A percentile compares a stretch with the other conserved stretches of the same genome.
These are phyloP conservation scores for Haplographium delicatum DNA, from an alignment of 495 filamentous ascomycete species.

Conservation along the genomic window DNA sequence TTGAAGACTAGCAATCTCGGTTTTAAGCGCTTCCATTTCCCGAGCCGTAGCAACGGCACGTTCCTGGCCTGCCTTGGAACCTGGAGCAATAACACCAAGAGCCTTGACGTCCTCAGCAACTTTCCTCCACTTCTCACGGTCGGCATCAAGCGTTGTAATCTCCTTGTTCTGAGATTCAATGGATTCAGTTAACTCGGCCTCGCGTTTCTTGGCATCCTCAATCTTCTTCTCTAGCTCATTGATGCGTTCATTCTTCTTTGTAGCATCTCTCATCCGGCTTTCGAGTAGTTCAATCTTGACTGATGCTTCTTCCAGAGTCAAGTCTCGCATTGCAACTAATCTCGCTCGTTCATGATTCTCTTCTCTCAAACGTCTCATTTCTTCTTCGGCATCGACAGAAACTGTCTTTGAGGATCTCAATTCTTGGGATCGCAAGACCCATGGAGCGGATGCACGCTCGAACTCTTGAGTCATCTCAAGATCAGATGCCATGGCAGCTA, in stretches of 20 bases:
- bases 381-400: conserved; percentile 75
- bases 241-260: conserved; percentile 61
- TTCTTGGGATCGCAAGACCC: conserved; percentile 76
- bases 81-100: conserved; percentile 43
- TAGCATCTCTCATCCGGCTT: conserved; percentile 68
- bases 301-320: conserved; percentile 63
- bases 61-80: conserved; percentile 42
- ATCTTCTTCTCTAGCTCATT: conserved; percentile 58
- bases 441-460: conserved; percentile 68
- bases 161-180: conserved; percentile 60
- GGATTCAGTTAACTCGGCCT: conserved; percentile 41
- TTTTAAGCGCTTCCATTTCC: conserved; percentile 68
- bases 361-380: conserved; percentile 68
- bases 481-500: conserved; percentile 67
- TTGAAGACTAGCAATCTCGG: conserved; percentile 65
- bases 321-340: conserved; percentile 59
- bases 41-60: conserved; percentile 61
- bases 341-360: conserved; percentile 61
- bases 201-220: conserved; percentile 45
- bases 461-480: conserved; percentile 81
- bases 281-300: conserved; percentile 94
- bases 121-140: conserved; percentile 69
- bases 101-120: conserved; percentile 60
- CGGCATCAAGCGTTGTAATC: conserved; percentile 46
- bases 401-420: conserved; percentile 70